Percentiles rank a stretch among this genome's conserved stretches.
phyloP scores from a whole-genome alignment of 108 stramenopile species.

The Chaetoceros muelleri region DNA sequence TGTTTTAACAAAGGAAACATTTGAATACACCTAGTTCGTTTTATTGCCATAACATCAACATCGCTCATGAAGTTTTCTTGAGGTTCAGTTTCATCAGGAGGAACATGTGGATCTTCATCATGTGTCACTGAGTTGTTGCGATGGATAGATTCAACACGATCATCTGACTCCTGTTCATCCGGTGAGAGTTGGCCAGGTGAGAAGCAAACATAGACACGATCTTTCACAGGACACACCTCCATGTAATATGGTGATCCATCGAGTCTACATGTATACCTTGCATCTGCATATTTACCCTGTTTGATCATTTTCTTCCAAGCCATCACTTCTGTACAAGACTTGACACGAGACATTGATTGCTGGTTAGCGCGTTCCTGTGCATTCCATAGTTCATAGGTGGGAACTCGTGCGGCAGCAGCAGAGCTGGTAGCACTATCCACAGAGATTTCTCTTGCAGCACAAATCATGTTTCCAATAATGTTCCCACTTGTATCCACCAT shows the following conservation, averaged over 20 bases:
- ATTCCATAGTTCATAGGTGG: too few species aligned
- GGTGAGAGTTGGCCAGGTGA: too few species aligned
- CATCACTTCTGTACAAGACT: conserved; percentile 21
- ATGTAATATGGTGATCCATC: neutral
- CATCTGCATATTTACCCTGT: neutral
- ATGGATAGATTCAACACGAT: too few species aligned
- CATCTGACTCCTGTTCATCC: too few species aligned
- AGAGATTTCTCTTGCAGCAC: conserved; percentile 6
- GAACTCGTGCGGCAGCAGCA: too few species aligned
- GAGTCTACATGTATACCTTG: neutral
- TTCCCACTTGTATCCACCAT: conserved; percentile 9
- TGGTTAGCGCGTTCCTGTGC: neutral
- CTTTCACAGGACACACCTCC: neutral
- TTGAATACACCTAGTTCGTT: conserved; percentile 12
- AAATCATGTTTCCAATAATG: conserved; percentile 19
- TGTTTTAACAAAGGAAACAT: neutral
- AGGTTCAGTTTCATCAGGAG: neutral
- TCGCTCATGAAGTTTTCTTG: neutral
- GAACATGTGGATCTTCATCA: too few species aligned
- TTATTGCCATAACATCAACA: too few species aligned
- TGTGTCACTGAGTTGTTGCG: too few species aligned
- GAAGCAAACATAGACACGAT: neutral
- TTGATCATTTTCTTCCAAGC: conserved; percentile 14
- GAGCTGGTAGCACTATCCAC: conserved; percentile 3
- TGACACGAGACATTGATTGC: neutral